Evolutionary conservation across 345 rosid species (phyloP).

Genomic region (Gossypium turneri): DNA sequence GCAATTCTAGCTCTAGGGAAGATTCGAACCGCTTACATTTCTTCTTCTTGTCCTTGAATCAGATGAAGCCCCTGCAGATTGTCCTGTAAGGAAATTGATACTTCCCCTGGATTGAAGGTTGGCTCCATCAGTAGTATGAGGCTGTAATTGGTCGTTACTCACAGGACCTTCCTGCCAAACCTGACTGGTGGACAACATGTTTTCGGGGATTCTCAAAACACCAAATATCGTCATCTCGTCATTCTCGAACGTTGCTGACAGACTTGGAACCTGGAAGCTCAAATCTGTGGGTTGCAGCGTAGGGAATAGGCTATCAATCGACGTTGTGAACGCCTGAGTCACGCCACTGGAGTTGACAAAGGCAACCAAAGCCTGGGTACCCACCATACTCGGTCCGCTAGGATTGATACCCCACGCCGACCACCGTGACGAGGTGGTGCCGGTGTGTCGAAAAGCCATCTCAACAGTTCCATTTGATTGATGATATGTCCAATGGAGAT

Average conservation of each 20-base stretch:
- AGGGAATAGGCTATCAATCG: constrained; percentile 2
- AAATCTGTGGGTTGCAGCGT: constrained; percentile 21
- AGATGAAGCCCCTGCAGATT: constrained; percentile 27
- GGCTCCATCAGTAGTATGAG: constrained; percentile 12
- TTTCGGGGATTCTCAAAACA: constrained; percentile 36
- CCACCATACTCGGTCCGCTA: constrained; percentile 30
- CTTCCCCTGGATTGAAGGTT: constrained; percentile 32
- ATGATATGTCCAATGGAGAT: constrained; percentile 57
- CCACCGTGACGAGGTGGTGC: constrained; percentile 43
- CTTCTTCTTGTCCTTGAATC: constrained; percentile 40
- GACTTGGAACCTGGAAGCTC: constrained; percentile 40
- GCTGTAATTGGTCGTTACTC: background rate
- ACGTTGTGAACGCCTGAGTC: constrained; percentile 36
- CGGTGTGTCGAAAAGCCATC: constrained; percentile 52
- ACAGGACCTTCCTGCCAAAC: constrained; percentile 76
- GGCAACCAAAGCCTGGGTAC: constrained; percentile 70
- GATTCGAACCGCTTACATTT: constrained; percentile 55
- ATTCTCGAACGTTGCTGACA: constrained; percentile 26
- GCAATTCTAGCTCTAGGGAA: background rate
- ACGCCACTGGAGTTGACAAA: constrained; percentile 36
- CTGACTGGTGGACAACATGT: constrained; percentile 34
- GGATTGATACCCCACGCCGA: constrained; percentile 81
- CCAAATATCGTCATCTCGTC: constrained; percentile 63
- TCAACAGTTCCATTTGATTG: constrained; percentile 35
- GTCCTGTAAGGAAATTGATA: constrained; percentile 47